Percentiles rank a stretch among this genome's conserved stretches.
phyloP scores from a whole-genome alignment of 2,329 filamentous ascomycete genomes.

The Fusarium torulosum region DNA sequence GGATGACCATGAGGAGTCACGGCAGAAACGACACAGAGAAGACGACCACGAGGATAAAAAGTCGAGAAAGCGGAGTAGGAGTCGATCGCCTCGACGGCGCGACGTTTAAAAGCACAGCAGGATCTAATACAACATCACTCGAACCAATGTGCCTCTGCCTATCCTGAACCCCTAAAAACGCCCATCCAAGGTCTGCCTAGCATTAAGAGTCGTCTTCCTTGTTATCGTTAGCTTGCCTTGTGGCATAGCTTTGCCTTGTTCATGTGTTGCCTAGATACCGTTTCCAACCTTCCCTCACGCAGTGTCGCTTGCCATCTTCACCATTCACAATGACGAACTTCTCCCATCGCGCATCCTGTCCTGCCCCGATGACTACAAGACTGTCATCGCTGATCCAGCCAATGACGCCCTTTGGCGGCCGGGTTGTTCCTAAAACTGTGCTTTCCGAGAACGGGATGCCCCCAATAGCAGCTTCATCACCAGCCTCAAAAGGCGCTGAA shows the following conservation, averaged over 20 bases:
- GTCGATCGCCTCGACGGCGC: conserved; percentile 57
- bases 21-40: conserved; percentile 47
- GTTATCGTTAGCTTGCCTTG: conserved; percentile 8
- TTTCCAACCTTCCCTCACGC: conserved; percentile 84
- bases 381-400: conserved; percentile 85
- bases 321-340: conserved; percentile 80
- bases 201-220: conserved; percentile 24
- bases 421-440: conserved; percentile 62
- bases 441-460: conserved; percentile 59
- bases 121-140: conserved; percentile 39
- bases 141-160: conserved; percentile 25
- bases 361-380: conserved; percentile 82
- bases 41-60: conserved; percentile 45
- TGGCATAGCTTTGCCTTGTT: conserved; percentile 7
- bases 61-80: conserved; percentile 53
- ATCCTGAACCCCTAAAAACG: conserved; percentile 42
- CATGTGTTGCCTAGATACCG: conserved; percentile 70
- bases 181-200: conserved; percentile 39
- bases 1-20: conserved; percentile 49
- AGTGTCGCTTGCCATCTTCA: conserved; percentile 74
- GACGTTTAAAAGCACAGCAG: conserved; percentile 45
- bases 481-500: conserved; percentile 83
- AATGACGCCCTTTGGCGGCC: conserved; percentile 83
- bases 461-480: conserved; percentile 73
- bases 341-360: conserved; percentile 87